These are phyloP conservation scores for Neltuma alba DNA, from an alignment of 306 rosid genomes.

Conservation along the genomic window DNA sequence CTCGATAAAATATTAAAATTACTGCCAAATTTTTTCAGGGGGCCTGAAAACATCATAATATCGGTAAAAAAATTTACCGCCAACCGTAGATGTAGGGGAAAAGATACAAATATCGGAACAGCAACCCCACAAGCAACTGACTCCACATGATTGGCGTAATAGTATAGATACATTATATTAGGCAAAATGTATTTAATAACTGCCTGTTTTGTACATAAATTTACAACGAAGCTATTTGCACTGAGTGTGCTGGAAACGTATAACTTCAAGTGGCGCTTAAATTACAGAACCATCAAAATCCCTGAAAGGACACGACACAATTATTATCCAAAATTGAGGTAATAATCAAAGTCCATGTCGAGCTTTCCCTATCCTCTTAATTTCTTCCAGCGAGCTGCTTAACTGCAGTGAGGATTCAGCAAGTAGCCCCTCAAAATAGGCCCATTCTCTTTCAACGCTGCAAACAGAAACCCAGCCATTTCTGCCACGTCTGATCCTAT, in stretches of 20 bases:
- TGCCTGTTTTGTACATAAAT: neutral
- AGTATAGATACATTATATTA: too few species aligned
- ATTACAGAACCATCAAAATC: conserved; percentile 29
- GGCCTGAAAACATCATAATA: too few species aligned
- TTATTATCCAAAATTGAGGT: conserved; percentile 22
- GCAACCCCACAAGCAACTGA: neutral
- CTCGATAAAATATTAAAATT: too few species aligned
- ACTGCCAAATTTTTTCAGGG: too few species aligned
- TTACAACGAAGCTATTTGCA: conserved; percentile 29
- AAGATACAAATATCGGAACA: too few species aligned
- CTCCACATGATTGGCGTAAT: too few species aligned
- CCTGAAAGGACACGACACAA: neutral
- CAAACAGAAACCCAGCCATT: conserved; percentile 23
- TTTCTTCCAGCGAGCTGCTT: conserved; percentile 6
- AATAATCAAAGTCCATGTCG: neutral
- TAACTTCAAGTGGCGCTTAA: neutral
- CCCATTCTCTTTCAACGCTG: neutral
- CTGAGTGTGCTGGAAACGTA: neutral
- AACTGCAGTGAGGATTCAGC: neutral
- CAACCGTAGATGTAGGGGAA: neutral
- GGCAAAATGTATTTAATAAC: too few species aligned
- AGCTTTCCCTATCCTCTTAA: conserved; percentile 21
- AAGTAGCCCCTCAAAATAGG: conserved; percentile 1
- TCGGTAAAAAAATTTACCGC: neutral
- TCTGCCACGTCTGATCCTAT: conserved; percentile 34